Base-by-base conservation (phyloP, 2,329 filamentous ascomycete genomes). In the Aspergillus awamori region DNA sequence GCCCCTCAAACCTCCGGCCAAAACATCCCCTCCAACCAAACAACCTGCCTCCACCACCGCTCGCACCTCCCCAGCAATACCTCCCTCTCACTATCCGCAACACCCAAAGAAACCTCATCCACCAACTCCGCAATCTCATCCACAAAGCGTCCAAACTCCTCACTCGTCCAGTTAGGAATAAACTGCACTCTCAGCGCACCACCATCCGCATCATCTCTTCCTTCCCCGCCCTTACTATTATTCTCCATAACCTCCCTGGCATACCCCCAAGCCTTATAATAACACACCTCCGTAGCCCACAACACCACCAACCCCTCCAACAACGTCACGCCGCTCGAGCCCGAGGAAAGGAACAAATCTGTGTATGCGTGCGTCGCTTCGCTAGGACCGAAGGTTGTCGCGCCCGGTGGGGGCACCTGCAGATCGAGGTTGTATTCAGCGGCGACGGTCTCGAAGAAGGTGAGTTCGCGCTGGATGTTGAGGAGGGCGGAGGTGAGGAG, bases 231-330 rank as follows among this genome's bases (percentile, higher is more conserved):
- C 1, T 45, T 26, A 1, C 55, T 63, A 15, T 63, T 63, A 1
- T 69, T 65, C 17, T 77, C 71, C 66, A 82, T 75, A 43, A 71
- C 65, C 5, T 52, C 60, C 4, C 66, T 69, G 22, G 76, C 78
- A 69, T 73, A 76, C 8, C 77, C 79, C 87, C 87, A 89, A 11
- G 86, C 82, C 41, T 84, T 80, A 17, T 88, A 71, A 70, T 89
- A 89, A 62, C 82, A 84, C 51, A 81, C 86, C 76, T 94, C 90
- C 1, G 88, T 92, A n/a, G 86, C 87, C 87, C 89, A 93, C 24
- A 93, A 83, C n/a, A 91, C 82, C 2, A 91, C 83, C 63, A 91
- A 80, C 5, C 87, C 89, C 71, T 92, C 89, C 2, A 93, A 76
- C 69, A 91, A 71, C 1, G 76, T 81, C 2, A 79, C 78, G 7